Conservation (phyloP, 495 filamentous ascomycete species). For the Aspergillus egyptiacus region DNA sequence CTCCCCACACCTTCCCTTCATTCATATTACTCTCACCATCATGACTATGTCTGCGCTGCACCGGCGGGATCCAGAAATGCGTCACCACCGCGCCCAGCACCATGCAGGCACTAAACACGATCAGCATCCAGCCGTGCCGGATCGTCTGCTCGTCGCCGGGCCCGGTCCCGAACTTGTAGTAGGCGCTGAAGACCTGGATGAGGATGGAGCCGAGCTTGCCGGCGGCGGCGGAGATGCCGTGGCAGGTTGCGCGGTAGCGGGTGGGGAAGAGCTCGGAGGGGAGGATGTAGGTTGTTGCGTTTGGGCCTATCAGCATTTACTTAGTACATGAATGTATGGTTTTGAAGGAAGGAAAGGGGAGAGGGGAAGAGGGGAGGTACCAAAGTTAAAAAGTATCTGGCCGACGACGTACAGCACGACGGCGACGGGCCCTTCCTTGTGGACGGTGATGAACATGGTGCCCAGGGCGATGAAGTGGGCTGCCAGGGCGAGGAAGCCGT, state of each 20-base stretch:
- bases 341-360: neutral
- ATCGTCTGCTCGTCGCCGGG: constrained; percentile 28
- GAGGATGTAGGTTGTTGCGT: constrained; percentile 57
- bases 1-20: constrained; percentile 21
- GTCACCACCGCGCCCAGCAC: constrained; percentile 40
- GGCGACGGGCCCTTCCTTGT: constrained; percentile 35
- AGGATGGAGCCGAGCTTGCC: constrained; percentile 57
- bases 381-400: constrained; percentile 61
- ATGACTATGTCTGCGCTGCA: too few species aligned
- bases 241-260: constrained; percentile 51
- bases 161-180: constrained; percentile 36
- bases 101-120: constrained; percentile 45
- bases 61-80: constrained; percentile 40
- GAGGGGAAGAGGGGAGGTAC: constrained; percentile 17
- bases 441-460: constrained; percentile 40
- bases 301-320: constrained; percentile 34
- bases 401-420: constrained; percentile 54
- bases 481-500: constrained; percentile 43
- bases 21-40: too few species aligned
- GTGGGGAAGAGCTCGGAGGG: constrained; percentile 59
- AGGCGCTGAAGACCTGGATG: constrained; percentile 47
- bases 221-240: constrained; percentile 49
- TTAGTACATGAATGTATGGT: neutral
- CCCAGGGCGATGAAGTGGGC: constrained; percentile 46
- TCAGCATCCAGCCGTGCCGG: constrained; percentile 39